Evolutionary conservation across 345 rosid genomes (phyloP).

Genomic region (Sisymbrium altissimum): DNA sequence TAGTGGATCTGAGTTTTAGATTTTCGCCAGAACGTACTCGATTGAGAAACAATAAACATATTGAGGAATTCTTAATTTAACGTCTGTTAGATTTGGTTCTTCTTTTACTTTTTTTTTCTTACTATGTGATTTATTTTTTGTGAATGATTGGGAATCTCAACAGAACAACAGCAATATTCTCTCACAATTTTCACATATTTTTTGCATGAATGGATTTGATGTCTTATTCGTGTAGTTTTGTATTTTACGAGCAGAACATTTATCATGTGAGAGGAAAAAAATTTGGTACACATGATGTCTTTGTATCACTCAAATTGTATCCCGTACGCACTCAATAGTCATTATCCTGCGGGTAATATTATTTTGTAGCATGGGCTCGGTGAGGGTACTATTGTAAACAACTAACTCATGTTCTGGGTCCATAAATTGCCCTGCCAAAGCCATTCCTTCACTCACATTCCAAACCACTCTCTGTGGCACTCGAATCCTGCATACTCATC

Average conservation of each 20-base stretch:
- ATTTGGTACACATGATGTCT: background rate
- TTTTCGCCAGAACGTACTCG: no score
- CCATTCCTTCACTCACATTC: background rate
- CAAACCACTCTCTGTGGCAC: background rate
- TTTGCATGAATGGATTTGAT: background rate
- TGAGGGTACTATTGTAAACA: conserved; percentile 12
- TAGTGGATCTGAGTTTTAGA: no score
- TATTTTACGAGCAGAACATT: background rate
- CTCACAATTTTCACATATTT: background rate
- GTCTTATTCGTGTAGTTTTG: background rate
- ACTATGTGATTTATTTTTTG: no score
- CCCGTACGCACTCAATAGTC: background rate
- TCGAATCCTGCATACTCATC: background rate
- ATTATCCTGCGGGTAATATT: background rate
- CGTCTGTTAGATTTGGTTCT: no score
- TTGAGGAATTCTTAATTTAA: no score
- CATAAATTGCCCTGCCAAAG: conserved; percentile 2
- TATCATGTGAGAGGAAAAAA: background rate
- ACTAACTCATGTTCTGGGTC: background rate
- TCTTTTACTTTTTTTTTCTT: no score
- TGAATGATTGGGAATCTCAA: no score
- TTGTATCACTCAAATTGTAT: background rate
- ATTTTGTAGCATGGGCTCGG: background rate
- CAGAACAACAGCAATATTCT: no score
- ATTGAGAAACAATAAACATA: no score